phyloP scores from a whole-genome alignment of 345 rosid genomes.

The Boechera retrofracta region DNA sequence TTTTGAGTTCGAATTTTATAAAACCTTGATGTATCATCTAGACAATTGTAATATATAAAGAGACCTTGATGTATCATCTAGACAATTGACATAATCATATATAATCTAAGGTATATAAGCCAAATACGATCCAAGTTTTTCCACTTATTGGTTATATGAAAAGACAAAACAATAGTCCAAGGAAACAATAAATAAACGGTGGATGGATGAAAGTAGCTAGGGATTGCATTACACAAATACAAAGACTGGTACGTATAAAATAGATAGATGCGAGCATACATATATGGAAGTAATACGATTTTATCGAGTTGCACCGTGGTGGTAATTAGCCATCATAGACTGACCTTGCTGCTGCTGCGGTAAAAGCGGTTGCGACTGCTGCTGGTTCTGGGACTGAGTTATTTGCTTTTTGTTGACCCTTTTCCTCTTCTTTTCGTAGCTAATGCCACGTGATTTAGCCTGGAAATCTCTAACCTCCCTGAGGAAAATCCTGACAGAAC shows the following conservation, averaged over 20 bases:
- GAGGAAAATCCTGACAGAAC: constrained; percentile 74
- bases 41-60: background rate
- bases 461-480: constrained; percentile 93
- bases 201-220: background rate
- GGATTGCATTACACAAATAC: constrained; percentile 26
- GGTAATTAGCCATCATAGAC: constrained; percentile 31
- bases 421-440: constrained; percentile 89
- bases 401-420: constrained; percentile 57
- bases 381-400: constrained; percentile 11
- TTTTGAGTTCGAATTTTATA: background rate
- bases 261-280: constrained; percentile 13
- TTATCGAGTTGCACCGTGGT: constrained; percentile 38
- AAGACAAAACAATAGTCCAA: constrained; percentile 22
- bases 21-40: background rate
- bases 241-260: constrained; percentile 20
- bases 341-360: constrained; percentile 31
- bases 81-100: background rate
- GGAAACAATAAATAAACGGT: constrained; percentile 13
- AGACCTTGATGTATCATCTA: background rate
- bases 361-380: constrained; percentile 29
- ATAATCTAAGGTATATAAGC: background rate
- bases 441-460: constrained; percentile 85
- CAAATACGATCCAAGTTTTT: constrained; percentile 20
- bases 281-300: constrained; percentile 11
- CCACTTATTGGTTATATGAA: constrained; percentile 9